phyloP scores from a whole-genome alignment of 2,329 filamentous ascomycete genomes.

The Fusarium brachygibbosum region DNA sequence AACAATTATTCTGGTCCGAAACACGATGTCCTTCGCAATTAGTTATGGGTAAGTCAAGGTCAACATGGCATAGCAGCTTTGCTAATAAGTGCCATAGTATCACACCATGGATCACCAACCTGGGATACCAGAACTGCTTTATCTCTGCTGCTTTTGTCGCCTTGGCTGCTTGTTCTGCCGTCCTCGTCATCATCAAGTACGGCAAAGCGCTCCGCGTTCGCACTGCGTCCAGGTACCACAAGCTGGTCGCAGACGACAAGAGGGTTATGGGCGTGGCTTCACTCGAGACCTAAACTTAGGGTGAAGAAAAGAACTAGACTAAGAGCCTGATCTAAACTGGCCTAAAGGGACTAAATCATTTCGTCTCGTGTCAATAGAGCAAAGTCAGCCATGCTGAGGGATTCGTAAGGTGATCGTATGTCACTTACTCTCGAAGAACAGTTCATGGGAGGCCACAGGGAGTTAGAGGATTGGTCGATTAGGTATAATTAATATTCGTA shows the following conservation, averaged over 20 bases:
- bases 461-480: not conserved
- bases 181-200: constrained; percentile 62
- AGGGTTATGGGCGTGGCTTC: not conserved
- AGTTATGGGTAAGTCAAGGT: constrained; percentile 47
- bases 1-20: constrained; percentile 57
- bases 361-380: no score
- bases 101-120: constrained; percentile 59
- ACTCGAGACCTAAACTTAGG: no score
- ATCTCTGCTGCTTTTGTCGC: constrained; percentile 58
- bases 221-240: constrained; percentile 32
- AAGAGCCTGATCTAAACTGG: not conserved
- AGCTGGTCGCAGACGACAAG: constrained; percentile 30
- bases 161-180: constrained; percentile 56
- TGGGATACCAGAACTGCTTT: constrained; percentile 60
- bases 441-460: not conserved
- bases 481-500: constrained; percentile 13
- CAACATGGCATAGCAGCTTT: fast-evolving
- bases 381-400: no score
- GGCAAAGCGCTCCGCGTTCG: constrained; percentile 53
- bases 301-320: no score
- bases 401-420: no score
- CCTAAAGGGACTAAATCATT: no score
- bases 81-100: constrained; percentile 54
- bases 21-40: constrained; percentile 56
- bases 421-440: no score